Percentiles rank a stretch among this genome's conserved stretches.
These are phyloP conservation scores for Irpex sp. DNA, from an alignment of 1,284 basidiomycete species.

Conservation along the genomic window DNA sequence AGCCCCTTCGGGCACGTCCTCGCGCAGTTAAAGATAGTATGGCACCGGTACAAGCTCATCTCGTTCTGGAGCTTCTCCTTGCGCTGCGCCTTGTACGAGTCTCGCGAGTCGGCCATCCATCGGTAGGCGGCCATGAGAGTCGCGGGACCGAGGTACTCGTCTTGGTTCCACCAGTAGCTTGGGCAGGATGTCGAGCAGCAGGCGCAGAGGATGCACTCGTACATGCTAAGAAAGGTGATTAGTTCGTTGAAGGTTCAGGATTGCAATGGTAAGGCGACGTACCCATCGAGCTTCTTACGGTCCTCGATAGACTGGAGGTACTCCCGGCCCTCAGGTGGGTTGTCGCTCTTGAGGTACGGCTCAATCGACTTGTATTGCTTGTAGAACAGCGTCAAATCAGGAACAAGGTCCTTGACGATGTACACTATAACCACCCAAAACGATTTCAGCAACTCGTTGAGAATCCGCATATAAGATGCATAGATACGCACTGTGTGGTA, in stretches of 20 bases:
- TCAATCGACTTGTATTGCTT: constrained; percentile 99
- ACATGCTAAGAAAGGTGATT: constrained; percentile 43
- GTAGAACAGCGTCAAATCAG: constrained; percentile 89
- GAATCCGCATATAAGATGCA: not conserved
- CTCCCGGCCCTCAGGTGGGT: constrained; percentile 79
- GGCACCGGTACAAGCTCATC: constrained; percentile 90
- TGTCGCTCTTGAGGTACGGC: constrained; percentile 91
- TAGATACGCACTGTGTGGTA: constrained; percentile 86
- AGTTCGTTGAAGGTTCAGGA: constrained; percentile 5
- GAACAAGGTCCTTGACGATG: constrained; percentile 98
- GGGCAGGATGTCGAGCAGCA: constrained; percentile 98
- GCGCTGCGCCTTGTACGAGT: constrained; percentile 77
- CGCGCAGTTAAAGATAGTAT: constrained; percentile 96
- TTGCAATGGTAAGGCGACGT: constrained; percentile 10
- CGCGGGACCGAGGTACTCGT: constrained; percentile 96
- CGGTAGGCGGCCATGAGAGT: constrained; percentile 95
- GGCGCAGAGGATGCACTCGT: constrained; percentile 93
- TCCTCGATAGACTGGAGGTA: constrained; percentile 90
- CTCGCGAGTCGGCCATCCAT: constrained; percentile 98
- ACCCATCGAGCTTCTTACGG: constrained; percentile 91
- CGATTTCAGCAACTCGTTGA: not conserved
- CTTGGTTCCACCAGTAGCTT: constrained; percentile 99
- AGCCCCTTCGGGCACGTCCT: constrained; percentile 95
- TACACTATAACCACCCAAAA: constrained; percentile 66
- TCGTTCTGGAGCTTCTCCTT: constrained; percentile 95